phyloP scores from a whole-genome alignment of 1,284 basidiomycete species.

The Microbotryum scabiosae region DNA sequence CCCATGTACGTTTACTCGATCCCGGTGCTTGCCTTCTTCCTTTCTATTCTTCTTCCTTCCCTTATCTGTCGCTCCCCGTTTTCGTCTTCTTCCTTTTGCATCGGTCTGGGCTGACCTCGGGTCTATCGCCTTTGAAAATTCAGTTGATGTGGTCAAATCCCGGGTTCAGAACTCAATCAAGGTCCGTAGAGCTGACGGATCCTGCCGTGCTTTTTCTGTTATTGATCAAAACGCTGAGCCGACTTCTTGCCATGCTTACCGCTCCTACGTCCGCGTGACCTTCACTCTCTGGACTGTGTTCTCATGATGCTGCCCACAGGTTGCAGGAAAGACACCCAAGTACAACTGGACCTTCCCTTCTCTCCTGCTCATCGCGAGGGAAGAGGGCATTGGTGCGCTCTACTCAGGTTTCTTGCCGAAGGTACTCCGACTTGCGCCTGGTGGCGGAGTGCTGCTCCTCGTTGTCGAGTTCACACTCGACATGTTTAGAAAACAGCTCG shows the following conservation, averaged over 20 bases:
- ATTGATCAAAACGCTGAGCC: neutral
- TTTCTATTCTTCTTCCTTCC: neutral
- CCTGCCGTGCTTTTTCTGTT: neutral
- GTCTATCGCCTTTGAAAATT: conserved; percentile 59
- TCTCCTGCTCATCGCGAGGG: conserved; percentile 68
- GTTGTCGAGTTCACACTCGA: conserved; percentile 77
- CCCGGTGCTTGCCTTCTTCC: neutral
- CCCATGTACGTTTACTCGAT: conserved; percentile 39
- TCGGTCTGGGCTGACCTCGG: conserved; percentile 53
- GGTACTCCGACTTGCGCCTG: conserved; percentile 78
- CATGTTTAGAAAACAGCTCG: conserved; percentile 57
- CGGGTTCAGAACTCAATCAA: conserved; percentile 74
- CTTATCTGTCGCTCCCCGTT: conserved; percentile 5
- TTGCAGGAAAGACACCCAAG: conserved; percentile 61
- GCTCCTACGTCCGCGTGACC: too few species aligned
- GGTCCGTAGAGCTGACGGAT: conserved; percentile 8
- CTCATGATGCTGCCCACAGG: conserved; percentile 36
- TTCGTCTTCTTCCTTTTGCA: conserved; percentile 25
- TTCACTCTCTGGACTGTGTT: neutral
- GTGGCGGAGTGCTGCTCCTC: conserved; percentile 85
- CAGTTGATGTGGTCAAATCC: conserved; percentile 79
- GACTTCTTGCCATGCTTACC: neutral
- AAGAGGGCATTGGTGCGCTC: conserved; percentile 80
- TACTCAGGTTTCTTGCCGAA: conserved; percentile 93
- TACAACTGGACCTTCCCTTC: conserved; percentile 82